These are phyloP conservation scores for Dryas drummondii DNA, from an alignment of 306 rosid species.

Conservation along the genomic window DNA sequence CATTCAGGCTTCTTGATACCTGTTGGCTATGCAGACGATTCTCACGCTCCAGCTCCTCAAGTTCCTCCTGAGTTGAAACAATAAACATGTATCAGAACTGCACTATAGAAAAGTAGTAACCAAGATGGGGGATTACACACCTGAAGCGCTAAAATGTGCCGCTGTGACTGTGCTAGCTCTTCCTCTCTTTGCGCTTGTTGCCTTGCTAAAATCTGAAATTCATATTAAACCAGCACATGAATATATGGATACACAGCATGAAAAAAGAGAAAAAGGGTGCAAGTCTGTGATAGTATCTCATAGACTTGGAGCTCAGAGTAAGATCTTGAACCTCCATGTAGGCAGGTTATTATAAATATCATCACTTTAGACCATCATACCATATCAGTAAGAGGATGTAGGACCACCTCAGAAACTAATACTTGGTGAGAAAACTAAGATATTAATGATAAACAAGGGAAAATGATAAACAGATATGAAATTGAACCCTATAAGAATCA, in stretches of 20 bases:
- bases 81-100: slow-evolving; percentile 16
- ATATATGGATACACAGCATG: slow-evolving; percentile 14
- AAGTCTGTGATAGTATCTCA: neutral
- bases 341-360: neutral
- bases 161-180: slow-evolving; percentile 87
- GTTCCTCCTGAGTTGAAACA: slow-evolving; percentile 71
- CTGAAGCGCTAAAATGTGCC: slow-evolving; percentile 98
- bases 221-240: slow-evolving; percentile 18
- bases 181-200: slow-evolving; percentile 99
- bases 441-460: neutral
- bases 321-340: neutral
- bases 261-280: slow-evolving; percentile 1
- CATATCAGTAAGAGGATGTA: neutral
- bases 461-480: neutral
- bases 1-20: slow-evolving; percentile 45
- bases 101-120: slow-evolving; percentile 14
- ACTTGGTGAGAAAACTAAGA: neutral
- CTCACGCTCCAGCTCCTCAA: slow-evolving; percentile 96
- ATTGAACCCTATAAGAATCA: no score
- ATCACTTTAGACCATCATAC: neutral
- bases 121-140: slow-evolving; percentile 44
- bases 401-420: neutral
- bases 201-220: slow-evolving; percentile 88
- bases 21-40: slow-evolving; percentile 94
- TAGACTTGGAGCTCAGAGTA: neutral